phyloP scores from a whole-genome alignment of 495 filamentous ascomycete species.

The Hyaloscypha variabilis region DNA sequence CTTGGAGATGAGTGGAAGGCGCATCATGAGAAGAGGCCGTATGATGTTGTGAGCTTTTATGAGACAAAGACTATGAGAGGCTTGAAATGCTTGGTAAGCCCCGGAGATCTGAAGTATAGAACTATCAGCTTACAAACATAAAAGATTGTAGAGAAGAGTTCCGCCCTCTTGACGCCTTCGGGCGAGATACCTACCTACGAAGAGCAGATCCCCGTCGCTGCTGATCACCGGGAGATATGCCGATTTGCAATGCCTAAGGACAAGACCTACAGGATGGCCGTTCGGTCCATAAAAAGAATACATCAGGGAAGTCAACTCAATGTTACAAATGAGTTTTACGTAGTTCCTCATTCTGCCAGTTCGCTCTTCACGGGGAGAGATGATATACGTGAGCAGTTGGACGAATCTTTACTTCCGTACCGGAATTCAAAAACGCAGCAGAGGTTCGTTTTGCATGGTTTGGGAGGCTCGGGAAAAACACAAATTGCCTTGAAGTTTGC shows the following conservation, averaged over 20 bases:
- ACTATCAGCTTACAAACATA: background rate
- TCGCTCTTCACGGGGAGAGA: slow-evolving; percentile 29
- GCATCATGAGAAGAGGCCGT: slow-evolving; percentile 2
- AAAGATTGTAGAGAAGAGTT: slow-evolving; percentile 12
- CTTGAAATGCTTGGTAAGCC: background rate
- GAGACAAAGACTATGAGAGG: slow-evolving; percentile 15
- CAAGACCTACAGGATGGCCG: slow-evolving; percentile 13
- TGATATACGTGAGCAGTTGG: slow-evolving; percentile 3
- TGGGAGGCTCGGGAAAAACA: slow-evolving; percentile 42
- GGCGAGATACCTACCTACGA: slow-evolving; percentile 13
- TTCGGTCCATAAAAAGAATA: slow-evolving; percentile 19
- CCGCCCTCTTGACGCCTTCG: slow-evolving; percentile 13
- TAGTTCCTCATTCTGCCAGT: slow-evolving; percentile 22
- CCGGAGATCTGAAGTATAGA: background rate
- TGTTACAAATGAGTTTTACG: slow-evolving; percentile 24
- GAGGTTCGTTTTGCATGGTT: slow-evolving; percentile 28
- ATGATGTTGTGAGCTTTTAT: slow-evolving; percentile 23
- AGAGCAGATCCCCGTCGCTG: slow-evolving; percentile 26
- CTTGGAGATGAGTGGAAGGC: slow-evolving; percentile 10
- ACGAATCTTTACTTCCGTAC: background rate
- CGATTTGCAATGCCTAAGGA: slow-evolving; percentile 26
- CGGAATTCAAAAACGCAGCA: slow-evolving; percentile 9
- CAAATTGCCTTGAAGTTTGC: slow-evolving; percentile 41
- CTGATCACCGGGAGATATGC: slow-evolving; percentile 31
- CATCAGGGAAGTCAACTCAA: slow-evolving; percentile 12